Percentiles rank a stretch among this genome's conserved stretches.
phyloP scores from a whole-genome alignment of 2,329 filamentous ascomycete genomes.

The Aspergillus ochraceoroseus region DNA sequence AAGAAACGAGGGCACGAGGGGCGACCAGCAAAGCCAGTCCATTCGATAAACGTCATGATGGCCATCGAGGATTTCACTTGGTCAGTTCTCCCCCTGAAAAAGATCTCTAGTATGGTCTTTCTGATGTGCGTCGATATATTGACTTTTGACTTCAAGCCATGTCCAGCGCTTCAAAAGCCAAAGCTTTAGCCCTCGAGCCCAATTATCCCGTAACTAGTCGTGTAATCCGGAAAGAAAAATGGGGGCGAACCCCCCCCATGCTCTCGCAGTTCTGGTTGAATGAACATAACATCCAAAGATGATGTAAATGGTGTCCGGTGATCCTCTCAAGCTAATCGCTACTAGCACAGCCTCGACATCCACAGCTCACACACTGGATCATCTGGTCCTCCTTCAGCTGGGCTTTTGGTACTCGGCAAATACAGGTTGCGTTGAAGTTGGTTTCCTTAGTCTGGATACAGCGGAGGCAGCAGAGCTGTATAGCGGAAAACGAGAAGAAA shows the following conservation, averaged over 20 bases:
- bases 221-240: neutral
- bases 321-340: conserved; percentile 56
- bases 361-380: conserved; percentile 91
- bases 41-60: neutral
- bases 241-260: no score
- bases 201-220: neutral
- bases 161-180: no score
- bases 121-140: no score
- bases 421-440: conserved; percentile 96
- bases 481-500: no score
- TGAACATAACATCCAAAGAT: no score
- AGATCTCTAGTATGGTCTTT: no score
- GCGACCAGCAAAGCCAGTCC: neutral
- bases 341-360: conserved; percentile 84
- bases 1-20: neutral
- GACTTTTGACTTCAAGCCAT: no score
- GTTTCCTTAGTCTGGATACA: conserved; percentile 99
- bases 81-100: no score
- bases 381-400: conserved; percentile 86
- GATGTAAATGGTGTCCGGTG: neutral
- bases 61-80: no score
- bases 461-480: conserved; percentile 82
- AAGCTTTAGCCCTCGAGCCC: neutral
- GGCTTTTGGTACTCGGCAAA: conserved; percentile 87
- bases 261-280: no score